These are phyloP conservation scores for Pichia paraexigua DNA, from an alignment of 805 yeast species.

Conservation along the genomic window DNA sequence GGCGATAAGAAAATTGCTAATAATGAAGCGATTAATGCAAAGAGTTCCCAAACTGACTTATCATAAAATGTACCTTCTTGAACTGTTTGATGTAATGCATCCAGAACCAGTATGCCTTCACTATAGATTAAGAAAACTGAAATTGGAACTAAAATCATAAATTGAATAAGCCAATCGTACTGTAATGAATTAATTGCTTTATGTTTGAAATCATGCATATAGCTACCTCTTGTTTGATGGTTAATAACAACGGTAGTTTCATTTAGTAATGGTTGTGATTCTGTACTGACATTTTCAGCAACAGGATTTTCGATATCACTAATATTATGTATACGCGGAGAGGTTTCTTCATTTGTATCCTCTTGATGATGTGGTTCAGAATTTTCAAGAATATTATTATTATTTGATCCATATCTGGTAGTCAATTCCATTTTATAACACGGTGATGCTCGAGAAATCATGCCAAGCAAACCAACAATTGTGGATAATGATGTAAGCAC, in stretches of 20 bases:
- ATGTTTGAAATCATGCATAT: conserved; percentile 19
- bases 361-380: not conserved
- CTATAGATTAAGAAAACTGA: conserved; percentile 47
- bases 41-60: conserved; percentile 28
- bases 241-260: conserved; percentile 19
- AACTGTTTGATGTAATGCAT: conserved; percentile 61
- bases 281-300: not conserved
- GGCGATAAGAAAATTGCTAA: conserved; percentile 52
- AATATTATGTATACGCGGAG: conserved; percentile 4
- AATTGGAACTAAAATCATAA: conserved; percentile 57
- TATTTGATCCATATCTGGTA: not conserved
- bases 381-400: conserved; percentile 2
- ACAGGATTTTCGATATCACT: conserved; percentile 1
- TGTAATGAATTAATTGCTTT: conserved; percentile 39
- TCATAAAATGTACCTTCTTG: conserved; percentile 54
- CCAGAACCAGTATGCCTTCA: conserved; percentile 47
- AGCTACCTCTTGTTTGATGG: conserved; percentile 22
- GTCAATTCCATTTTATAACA: not conserved
- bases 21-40: conserved; percentile 30
- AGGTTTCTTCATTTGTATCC: conserved; percentile 5
- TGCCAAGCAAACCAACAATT: conserved; percentile 34
- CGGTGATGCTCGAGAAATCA: conserved; percentile 1
- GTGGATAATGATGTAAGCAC: conserved; percentile 39
- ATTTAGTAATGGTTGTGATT: conserved; percentile 6
- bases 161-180: conserved; percentile 81